Evolutionary conservation across 495 filamentous ascomycete species (phyloP).

Genomic region (Penicillium chermesinum): DNA sequence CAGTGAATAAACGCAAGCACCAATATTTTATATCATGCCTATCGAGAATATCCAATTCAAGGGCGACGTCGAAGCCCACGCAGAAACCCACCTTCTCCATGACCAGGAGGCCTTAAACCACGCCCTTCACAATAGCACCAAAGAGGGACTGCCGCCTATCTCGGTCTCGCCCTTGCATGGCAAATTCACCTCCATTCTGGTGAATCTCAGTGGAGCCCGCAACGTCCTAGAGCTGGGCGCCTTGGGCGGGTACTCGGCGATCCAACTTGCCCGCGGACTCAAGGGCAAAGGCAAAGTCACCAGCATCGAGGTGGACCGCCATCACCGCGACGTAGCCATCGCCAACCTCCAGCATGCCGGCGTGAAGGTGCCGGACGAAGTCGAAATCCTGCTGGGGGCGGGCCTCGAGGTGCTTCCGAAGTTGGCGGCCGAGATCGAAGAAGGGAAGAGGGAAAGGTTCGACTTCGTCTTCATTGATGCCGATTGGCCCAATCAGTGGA

Average conservation of each 20-base stretch:
- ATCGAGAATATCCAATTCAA: background rate
- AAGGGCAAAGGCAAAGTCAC: conserved; percentile 35
- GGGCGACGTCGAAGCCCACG: background rate
- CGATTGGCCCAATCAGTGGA: conserved; percentile 42
- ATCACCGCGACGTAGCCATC: conserved; percentile 36
- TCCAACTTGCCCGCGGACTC: conserved; percentile 43
- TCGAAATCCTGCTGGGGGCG: conserved; percentile 42
- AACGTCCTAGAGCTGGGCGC: conserved; percentile 49
- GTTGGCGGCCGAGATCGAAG: conserved; percentile 29
- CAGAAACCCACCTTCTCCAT: conserved; percentile 2
- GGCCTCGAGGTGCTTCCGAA: conserved; percentile 40
- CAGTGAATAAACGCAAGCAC: background rate
- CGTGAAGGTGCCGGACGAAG: conserved; percentile 18
- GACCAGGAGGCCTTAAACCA: background rate
- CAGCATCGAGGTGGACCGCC: conserved; percentile 39
- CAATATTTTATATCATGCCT: background rate
- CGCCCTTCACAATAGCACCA: conserved; percentile 5
- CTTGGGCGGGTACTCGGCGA: conserved; percentile 47
- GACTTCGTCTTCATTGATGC: conserved; percentile 52
- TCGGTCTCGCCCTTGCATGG: conserved; percentile 34
- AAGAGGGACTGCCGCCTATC: conserved; percentile 20
- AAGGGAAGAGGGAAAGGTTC: conserved; percentile 28
- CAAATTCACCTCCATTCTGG: conserved; percentile 39
- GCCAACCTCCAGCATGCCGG: conserved; percentile 34
- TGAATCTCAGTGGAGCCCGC: conserved; percentile 28